Percentiles rank a stretch among this genome's conserved stretches.
Evolutionary conservation across 495 filamentous ascomycete genomes (phyloP).

Genomic region (Penicillium arizonense): DNA sequence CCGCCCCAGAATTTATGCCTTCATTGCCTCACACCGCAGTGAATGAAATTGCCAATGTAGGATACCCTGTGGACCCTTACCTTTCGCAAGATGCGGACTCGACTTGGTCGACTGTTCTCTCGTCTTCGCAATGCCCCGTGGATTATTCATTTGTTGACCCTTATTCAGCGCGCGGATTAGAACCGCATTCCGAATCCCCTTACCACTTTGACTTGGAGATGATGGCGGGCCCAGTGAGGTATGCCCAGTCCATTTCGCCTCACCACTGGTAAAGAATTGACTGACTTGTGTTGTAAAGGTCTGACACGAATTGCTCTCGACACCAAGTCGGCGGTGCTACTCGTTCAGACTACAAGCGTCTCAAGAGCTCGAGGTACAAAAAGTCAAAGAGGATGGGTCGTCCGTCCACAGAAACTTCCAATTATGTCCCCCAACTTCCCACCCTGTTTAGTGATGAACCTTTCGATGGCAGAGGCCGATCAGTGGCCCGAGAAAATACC

Average conservation of each 20-base stretch:
- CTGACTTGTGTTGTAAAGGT: not conserved
- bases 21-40: conserved; percentile 35
- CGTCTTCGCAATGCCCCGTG: conserved; percentile 34
- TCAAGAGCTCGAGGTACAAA: too few species aligned
- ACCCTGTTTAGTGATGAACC: not conserved
- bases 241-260: conserved; percentile 3
- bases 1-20: conserved; percentile 76
- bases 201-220: conserved; percentile 4
- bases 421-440: conserved; percentile 2
- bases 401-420: conserved; percentile 5
- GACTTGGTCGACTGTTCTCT: not conserved
- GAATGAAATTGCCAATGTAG: conserved; percentile 44
- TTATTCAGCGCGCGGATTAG: conserved; percentile 35
- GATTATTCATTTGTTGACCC: conserved; percentile 56
- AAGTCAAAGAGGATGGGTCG: not conserved
- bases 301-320: not conserved
- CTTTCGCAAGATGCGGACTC: not conserved
- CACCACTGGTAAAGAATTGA: not conserved
- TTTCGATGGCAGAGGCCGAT: not conserved
- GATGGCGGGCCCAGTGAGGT: conserved; percentile 11
- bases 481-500: not conserved
- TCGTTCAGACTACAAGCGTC: not conserved
- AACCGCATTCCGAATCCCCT: conserved; percentile 6
- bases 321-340: not conserved
- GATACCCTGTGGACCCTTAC: conserved; percentile 34